Percentiles rank a stretch among this genome's conserved stretches.
Evolutionary conservation across 768 basidiomycete genomes (phyloP).

Genomic region (Pleurotus tuoliensis): DNA sequence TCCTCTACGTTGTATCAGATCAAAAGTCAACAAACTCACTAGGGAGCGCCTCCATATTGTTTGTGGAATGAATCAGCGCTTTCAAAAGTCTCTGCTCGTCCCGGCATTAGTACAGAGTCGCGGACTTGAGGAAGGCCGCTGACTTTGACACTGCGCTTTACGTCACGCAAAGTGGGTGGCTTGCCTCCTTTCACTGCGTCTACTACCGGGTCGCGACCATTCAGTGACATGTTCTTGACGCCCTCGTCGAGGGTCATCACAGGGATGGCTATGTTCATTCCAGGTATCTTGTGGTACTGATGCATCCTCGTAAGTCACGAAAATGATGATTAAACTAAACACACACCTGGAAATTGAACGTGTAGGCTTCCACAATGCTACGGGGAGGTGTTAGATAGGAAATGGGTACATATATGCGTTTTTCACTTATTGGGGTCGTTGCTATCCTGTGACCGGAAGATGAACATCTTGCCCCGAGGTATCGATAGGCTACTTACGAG

Average conservation of each 20-base stretch:
- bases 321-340: background rate
- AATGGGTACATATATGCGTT: slow-evolving; percentile 24
- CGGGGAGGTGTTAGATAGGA: background rate
- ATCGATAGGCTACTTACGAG: slow-evolving; percentile 43
- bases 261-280: slow-evolving; percentile 56
- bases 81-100: slow-evolving; percentile 61
- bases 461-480: background rate
- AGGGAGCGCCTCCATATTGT: slow-evolving; percentile 75
- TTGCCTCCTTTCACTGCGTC: slow-evolving; percentile 57
- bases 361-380: slow-evolving; percentile 86
- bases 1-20: background rate
- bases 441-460: slow-evolving; percentile 51
- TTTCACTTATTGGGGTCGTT: slow-evolving; percentile 80
- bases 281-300: slow-evolving; percentile 69
- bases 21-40: slow-evolving; percentile 39
- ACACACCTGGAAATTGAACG: slow-evolving; percentile 76
- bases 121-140: background rate
- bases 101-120: background rate
- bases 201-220: slow-evolving; percentile 51
- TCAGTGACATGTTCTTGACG: slow-evolving; percentile 46
- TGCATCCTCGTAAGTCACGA: background rate
- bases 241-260: slow-evolving; percentile 71
- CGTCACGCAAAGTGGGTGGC: slow-evolving; percentile 72
- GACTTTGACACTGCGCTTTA: slow-evolving; percentile 77
- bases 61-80: slow-evolving; percentile 73